Evolutionary conservation across 2,329 filamentous ascomycete species (phyloP).

Genomic region (Drechslerella stenobrocha): DNA sequence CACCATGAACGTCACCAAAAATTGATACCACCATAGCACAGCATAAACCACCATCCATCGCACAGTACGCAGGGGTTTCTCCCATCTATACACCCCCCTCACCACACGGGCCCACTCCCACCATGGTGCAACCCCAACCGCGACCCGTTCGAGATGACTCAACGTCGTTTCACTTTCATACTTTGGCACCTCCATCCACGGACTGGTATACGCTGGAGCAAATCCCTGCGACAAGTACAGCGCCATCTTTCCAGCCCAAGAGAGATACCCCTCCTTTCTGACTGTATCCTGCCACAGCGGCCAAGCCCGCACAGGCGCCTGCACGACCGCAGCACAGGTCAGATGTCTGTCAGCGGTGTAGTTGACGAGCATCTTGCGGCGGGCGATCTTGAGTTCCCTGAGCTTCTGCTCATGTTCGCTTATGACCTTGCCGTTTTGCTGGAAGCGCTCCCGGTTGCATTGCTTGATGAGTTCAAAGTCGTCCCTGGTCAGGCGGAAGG

Average conservation of each 20-base stretch:
- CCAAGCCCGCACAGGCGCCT: slow-evolving; percentile 1
- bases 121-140: slow-evolving; percentile 27
- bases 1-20: slow-evolving; percentile 21
- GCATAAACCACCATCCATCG: slow-evolving; percentile 29
- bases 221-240: slow-evolving; percentile 31
- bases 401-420: slow-evolving; percentile 22
- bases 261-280: slow-evolving; percentile 14
- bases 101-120: slow-evolving; percentile 27
- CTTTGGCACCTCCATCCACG: slow-evolving; percentile 23
- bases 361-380: slow-evolving; percentile 33
- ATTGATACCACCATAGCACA: slow-evolving; percentile 24
- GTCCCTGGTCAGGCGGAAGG: slow-evolving; percentile 29
- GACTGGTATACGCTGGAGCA: slow-evolving; percentile 25
- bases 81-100: slow-evolving; percentile 35
- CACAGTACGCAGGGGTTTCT: slow-evolving; percentile 21
- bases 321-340: slow-evolving; percentile 20
- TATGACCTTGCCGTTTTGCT: slow-evolving; percentile 22
- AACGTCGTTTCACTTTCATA: slow-evolving; percentile 12
- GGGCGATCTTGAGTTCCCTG: slow-evolving; percentile 24
- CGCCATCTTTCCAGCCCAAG: slow-evolving; percentile 21
- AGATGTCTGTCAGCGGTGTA: slow-evolving; percentile 39
- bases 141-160: slow-evolving; percentile 36
- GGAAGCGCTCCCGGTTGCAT: slow-evolving; percentile 22
- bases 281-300: slow-evolving; percentile 15
- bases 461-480: slow-evolving; percentile 31